Evolutionary conservation across 495 filamentous ascomycete genomes (phyloP).

Genomic region (Hypoxylon intermedium): DNA sequence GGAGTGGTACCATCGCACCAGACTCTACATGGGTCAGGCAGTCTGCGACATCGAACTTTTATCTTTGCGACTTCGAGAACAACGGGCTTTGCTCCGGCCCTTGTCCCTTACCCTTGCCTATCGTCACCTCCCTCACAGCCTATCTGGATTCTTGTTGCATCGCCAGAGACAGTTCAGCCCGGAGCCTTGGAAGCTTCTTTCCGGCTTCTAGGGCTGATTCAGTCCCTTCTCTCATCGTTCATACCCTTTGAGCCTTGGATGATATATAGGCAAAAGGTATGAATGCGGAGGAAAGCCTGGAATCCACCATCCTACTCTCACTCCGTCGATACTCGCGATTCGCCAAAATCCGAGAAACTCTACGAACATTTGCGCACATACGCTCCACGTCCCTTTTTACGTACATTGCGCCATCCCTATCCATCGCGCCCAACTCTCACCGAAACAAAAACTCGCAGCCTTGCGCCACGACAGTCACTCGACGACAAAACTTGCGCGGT

Average conservation of each 20-base stretch:
- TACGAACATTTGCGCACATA: slow-evolving; percentile 20
- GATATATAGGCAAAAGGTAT: slow-evolving; percentile 42
- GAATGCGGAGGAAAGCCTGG: slow-evolving; percentile 40
- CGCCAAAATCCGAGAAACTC: slow-evolving; percentile 13
- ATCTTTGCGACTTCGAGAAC: slow-evolving; percentile 45
- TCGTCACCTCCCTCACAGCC: slow-evolving; percentile 22
- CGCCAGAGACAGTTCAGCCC: slow-evolving; percentile 35
- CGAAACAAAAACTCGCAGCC: slow-evolving; percentile 27
- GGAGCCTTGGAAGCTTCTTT: slow-evolving; percentile 43
- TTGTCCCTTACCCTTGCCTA: slow-evolving; percentile 31
- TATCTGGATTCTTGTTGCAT: slow-evolving; percentile 28
- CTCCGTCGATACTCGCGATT: slow-evolving; percentile 28
- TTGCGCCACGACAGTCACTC: slow-evolving; percentile 18
- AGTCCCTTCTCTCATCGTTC: slow-evolving; percentile 30
- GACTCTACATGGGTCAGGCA: neutral
- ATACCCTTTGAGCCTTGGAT: slow-evolving; percentile 24
- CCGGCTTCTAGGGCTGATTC: slow-evolving; percentile 40
- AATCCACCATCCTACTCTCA: slow-evolving; percentile 37
- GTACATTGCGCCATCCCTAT: slow-evolving; percentile 18
- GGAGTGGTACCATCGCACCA: neutral
- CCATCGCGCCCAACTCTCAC: slow-evolving; percentile 24
- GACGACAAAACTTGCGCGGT: slow-evolving; percentile 17
- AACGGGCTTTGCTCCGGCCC: slow-evolving; percentile 37
- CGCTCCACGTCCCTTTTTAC: neutral
- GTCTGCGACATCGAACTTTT: slow-evolving; percentile 38